Conservation (phyloP, 352 stramenopile genomes). For the Pythium diclinum region DNA sequence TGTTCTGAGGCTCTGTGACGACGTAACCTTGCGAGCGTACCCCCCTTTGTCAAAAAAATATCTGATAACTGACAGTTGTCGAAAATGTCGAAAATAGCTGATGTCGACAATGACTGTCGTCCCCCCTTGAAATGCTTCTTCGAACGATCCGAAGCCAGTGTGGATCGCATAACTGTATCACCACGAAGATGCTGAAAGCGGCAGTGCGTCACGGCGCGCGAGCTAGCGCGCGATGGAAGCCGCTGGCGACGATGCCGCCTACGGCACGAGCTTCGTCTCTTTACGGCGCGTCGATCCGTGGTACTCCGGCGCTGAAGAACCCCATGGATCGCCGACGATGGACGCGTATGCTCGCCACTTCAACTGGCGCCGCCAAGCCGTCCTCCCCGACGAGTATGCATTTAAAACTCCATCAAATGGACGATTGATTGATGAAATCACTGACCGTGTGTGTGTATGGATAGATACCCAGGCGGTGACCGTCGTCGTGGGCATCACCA, state of each 20-base stretch:
- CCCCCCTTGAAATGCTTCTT: background rate
- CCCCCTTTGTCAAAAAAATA: background rate
- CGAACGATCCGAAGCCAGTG: background rate
- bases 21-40: background rate
- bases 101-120: background rate
- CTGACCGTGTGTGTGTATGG: background rate
- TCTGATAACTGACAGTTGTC: background rate
- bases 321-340: conserved; percentile 10
- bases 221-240: conserved; percentile 4
- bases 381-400: conserved; percentile 8
- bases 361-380: conserved; percentile 8
- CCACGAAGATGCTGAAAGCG: conserved; percentile 17
- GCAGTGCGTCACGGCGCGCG: conserved; percentile 10
- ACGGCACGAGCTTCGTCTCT: background rate
- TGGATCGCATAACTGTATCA: background rate
- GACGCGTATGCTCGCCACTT: conserved; percentile 15
- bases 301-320: background rate
- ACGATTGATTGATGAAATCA: background rate
- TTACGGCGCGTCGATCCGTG: conserved; percentile 13
- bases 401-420: background rate
- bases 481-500: conserved; percentile 26
- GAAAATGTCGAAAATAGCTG: no score
- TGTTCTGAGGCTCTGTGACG: background rate
- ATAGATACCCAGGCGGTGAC: conserved; percentile 13
- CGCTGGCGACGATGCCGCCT: background rate